Evolutionary conservation across 2,329 filamentous ascomycete species (phyloP).

Genomic region (Monilinia laxa): DNA sequence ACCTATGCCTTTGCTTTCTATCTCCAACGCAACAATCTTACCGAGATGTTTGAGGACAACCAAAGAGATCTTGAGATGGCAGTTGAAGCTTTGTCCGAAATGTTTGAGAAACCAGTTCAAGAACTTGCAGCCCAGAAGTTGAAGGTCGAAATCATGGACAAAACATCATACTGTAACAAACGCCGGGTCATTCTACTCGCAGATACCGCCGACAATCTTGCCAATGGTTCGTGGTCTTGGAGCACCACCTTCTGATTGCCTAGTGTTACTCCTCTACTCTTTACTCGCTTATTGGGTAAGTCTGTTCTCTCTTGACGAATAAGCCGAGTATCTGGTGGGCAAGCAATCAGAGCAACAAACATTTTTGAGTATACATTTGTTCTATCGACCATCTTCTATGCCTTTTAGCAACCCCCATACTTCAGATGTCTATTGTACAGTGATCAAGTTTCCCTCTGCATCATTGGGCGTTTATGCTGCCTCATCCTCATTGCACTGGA

Average conservation of each 20-base stretch:
- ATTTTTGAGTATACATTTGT: conserved; percentile 6
- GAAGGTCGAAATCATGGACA: conserved; percentile 98
- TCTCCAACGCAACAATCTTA: conserved; percentile 90
- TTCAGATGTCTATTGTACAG: conserved; percentile 13
- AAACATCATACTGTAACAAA: conserved; percentile 95
- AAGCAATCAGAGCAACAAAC: neutral
- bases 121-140: conserved; percentile 84
- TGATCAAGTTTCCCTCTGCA: neutral
- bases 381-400: neutral
- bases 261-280: neutral
- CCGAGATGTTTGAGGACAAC: conserved; percentile 97
- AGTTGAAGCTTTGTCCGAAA: conserved; percentile 93
- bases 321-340: neutral
- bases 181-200: conserved; percentile 84
- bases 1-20: conserved; percentile 99
- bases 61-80: conserved; percentile 98
- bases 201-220: conserved; percentile 89
- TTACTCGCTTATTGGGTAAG: neutral
- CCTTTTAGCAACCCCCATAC: neutral
- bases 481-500: neutral
- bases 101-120: conserved; percentile 96
- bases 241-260: conserved; percentile 18
- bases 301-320: neutral
- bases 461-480: conserved; percentile 10
- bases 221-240: conserved; percentile 64